A percentile compares a stretch with the other conserved stretches of the same genome.
These are phyloP conservation scores for Acorus gramineus DNA, from an alignment of 106 monocot species.

Conservation along the genomic window DNA sequence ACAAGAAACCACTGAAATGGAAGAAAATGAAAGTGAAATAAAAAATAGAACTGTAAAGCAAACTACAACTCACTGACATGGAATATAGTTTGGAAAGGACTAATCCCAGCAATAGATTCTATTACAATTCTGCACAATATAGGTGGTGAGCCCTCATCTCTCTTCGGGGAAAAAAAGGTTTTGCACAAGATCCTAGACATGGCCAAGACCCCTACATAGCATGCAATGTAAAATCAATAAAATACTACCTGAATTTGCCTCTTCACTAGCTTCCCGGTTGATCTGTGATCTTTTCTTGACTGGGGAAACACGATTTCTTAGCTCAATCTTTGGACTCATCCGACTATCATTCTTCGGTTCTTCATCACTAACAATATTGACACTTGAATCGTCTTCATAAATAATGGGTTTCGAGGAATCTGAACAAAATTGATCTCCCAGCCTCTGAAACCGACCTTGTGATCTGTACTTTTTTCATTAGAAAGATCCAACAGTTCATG, in stretches of 20 bases:
- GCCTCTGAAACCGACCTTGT: constrained; percentile 31
- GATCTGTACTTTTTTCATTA: constrained; percentile 24
- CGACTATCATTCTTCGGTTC: constrained; percentile 21
- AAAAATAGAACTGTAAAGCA: too few species aligned
- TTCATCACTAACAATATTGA: constrained; percentile 31
- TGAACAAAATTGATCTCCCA: constrained; percentile 32
- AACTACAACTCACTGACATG: too few species aligned
- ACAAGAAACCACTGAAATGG: too few species aligned
- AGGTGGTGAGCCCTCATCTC: too few species aligned
- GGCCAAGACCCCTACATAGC: too few species aligned
- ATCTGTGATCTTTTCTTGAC: constrained; percentile 24
- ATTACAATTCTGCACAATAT: too few species aligned
- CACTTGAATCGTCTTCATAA: constrained; percentile 49
- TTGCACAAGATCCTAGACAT: too few species aligned
- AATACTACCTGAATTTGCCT: constrained; percentile 24
- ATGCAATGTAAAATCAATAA: too few species aligned
- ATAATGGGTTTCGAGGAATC: constrained; percentile 24
- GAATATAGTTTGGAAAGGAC: too few species aligned
- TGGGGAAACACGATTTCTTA: constrained; percentile 18
- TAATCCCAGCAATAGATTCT: too few species aligned
- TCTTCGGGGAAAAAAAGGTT: too few species aligned
- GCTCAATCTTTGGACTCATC: constrained; percentile 17
- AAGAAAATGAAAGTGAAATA: too few species aligned
- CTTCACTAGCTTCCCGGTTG: constrained; percentile 18
- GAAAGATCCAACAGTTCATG: not conserved